Evolutionary conservation across 148 eudicot species (phyloP), one percentile per base, ranked within the genome.

Genomic region (Beta vulgaris): DNA sequence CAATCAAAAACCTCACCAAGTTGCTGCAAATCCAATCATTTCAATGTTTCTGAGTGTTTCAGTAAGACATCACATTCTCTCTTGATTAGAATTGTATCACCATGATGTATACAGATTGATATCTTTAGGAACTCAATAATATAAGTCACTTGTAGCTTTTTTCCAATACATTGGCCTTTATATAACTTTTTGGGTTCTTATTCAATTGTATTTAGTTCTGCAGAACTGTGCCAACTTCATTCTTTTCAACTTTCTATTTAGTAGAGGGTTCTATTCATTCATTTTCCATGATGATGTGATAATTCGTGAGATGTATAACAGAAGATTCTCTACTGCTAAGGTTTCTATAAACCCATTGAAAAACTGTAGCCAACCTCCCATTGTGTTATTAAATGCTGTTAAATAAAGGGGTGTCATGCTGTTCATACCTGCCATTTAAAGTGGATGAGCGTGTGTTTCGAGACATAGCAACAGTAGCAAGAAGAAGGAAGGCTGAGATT

Each of bases 61-160:
- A 40, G 19, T 18, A 59, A 35, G 69, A 31, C 48, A 40, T 23
- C n/a, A 19, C 28, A 21, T 26, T 36, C 43, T 64, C 34, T 18
- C 49, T 32, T 43, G 32, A 42, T 53, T 54, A 48, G 55, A 69
- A 67, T 29, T 70, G 40, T 31, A 70, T 34, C n/a, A n/a, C n/a
- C n/a, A n/a, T 72, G 68, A 71, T 76, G 26, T 15, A 19, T 35
- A 29, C 10, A n/a, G n/a, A n/a, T n/a, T n/a, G n/a, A n/a, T n/a
- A n/a, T n/a, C n/a, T n/a, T 39, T 36, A 35, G 51, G 55, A 68
- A 3, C 31, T 44, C 73, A 42, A 48, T 40, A n/a, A 32, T 64
- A n/a, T n/a, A n/a, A 53, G 73, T 60, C 67, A 74, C 62, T 34
- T 46, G 43, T 69, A 57, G 65, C 74, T 58, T 23, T 57, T 65